A percentile compares a stretch with the other conserved stretches of the same genome.
Conservation (phyloP, 768 basidiomycete species). For the Russula sp. region DNA sequence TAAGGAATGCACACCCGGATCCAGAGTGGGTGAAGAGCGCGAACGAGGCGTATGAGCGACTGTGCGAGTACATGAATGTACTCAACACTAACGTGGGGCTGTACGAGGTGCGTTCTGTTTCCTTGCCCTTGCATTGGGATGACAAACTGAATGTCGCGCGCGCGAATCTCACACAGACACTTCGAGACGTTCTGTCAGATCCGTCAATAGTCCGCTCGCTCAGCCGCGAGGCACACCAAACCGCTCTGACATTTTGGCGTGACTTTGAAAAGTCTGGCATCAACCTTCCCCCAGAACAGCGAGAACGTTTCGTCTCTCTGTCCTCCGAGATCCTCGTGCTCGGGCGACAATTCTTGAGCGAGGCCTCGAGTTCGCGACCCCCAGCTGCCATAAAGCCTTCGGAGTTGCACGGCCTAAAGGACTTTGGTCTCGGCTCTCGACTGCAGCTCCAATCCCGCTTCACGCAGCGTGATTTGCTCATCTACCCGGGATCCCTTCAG, state of each 20-base stretch:
- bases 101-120: conserved; percentile 61
- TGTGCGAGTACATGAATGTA: conserved; percentile 97
- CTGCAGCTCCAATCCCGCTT: conserved; percentile 69
- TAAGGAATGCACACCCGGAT: conserved; percentile 92
- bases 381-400: conserved; percentile 62
- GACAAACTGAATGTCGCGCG: not conserved
- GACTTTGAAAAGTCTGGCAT: conserved; percentile 99
- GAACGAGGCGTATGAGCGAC: conserved; percentile 79
- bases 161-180: conserved; percentile 39
- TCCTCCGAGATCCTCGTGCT: conserved; percentile 86
- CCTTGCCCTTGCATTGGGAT: conserved; percentile 11
- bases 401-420: conserved; percentile 66
- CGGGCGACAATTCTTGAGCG: conserved; percentile 78
- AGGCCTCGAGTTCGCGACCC: conserved; percentile 52
- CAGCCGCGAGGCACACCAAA: conserved; percentile 69
- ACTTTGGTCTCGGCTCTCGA: conserved; percentile 67
- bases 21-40: conserved; percentile 73
- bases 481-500: conserved; percentile 83
- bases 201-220: conserved; percentile 56
- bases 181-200: conserved; percentile 64
- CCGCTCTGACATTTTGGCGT: conserved; percentile 88
- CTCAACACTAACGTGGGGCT: conserved; percentile 90
- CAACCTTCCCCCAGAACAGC: conserved; percentile 68
- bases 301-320: conserved; percentile 78
- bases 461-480: conserved; percentile 64